Evolutionary conservation across 75 land plant genomes (phyloP), one percentile per base, ranked within the genome.

Genomic region (Larix kaempferi): DNA sequence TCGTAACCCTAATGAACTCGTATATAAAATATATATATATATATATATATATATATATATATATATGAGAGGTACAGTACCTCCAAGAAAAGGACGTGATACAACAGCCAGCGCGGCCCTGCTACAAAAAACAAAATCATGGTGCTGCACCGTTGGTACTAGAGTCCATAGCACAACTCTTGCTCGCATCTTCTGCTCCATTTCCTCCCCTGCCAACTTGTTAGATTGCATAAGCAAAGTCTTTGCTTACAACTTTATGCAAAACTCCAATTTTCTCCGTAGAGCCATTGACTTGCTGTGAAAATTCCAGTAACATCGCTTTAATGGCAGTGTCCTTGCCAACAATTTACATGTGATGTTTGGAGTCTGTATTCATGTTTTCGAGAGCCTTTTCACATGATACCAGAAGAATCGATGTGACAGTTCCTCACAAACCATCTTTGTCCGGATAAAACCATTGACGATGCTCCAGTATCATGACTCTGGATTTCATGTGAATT

Each of bases 341-440:
- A 85, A 98, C 74, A 88, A 77, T 62, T 80, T 77, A 77, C 82
- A 86, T 26, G 73, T 77, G 56, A 84, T 77, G 52, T 81, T 64
- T 66, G 84, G 82, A 79, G 81, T 75, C 12, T 76, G 81, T 26
- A 37, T 2, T 76, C 82, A 79, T 64, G 37, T 49, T 76, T 69
- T 2, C 78, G 78, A 84, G 80, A 69, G 57, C 55, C 79, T 84
- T 78, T 80, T 87, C 10, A 88, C 63, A 72, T 90, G 88, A 57
- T 59, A 74, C 99, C 99, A 95, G n/a, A 98, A 79, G 83, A 93
- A 93, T 7, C 39, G 77, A 79, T 98, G 99, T 57, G 95, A 84
- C 79, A 98, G 87, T 86, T 92, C 90, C 25, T 86, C 89, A 39
- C 99, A 88, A 62, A 95, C 84, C 94, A 98, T 94, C 84, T 93